Percentiles rank a stretch among this genome's conserved stretches.
phyloP scores from a whole-genome alignment of 352 stramenopile species.

The Pythium aristosporum region DNA sequence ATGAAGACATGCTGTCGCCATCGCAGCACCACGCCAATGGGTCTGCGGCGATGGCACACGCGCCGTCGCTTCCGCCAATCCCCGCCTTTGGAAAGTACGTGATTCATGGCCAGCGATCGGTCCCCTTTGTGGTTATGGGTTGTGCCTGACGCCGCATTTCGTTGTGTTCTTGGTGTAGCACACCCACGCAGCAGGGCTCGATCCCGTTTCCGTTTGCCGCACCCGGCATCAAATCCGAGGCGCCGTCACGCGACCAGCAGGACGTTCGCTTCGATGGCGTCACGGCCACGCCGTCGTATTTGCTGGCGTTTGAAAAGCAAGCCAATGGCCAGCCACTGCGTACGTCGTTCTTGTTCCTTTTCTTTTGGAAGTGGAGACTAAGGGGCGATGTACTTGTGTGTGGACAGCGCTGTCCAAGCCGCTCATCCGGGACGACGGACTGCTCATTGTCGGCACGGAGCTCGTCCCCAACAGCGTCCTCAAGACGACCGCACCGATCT shows the following conservation, averaged over 20 bases:
- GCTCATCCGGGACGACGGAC: conserved; percentile 68
- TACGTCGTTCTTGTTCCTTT: conserved; percentile 11
- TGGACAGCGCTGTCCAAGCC: conserved; percentile 69
- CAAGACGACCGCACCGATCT: neutral
- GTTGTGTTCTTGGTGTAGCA: neutral
- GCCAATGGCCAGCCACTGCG: conserved; percentile 18
- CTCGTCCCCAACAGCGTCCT: conserved; percentile 2
- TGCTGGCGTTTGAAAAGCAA: conserved; percentile 14
- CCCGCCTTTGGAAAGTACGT: neutral
- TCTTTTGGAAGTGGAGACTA: no score
- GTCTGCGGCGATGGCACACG: neutral
- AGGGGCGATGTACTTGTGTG: conserved; percentile 4
- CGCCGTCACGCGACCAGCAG: neutral
- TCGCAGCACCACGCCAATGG: neutral
- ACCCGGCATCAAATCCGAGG: neutral
- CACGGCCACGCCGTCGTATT: neutral
- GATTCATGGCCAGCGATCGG: neutral
- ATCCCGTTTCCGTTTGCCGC: neutral
- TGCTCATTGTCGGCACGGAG: conserved; percentile 72
- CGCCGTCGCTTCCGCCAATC: neutral
- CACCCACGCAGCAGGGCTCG: neutral
- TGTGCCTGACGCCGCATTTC: no score
- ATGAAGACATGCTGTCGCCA: conserved; percentile 30
- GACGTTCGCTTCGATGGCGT: neutral
- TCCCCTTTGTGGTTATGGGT: no score